phyloP scores from a whole-genome alignment of 805 yeast species.

The Candida quercuum region DNA sequence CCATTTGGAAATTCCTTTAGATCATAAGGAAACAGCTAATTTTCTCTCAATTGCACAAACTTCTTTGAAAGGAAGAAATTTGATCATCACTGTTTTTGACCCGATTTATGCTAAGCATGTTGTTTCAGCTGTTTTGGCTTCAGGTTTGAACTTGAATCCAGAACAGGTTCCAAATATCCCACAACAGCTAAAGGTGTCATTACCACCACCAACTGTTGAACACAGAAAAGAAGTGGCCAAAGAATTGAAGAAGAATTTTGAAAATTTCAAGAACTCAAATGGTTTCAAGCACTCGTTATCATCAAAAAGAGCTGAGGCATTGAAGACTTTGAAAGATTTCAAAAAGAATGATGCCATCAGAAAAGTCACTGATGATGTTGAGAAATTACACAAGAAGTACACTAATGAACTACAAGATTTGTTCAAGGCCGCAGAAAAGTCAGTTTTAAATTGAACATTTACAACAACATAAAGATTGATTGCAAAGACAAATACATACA shows the following conservation, averaged over 20 bases:
- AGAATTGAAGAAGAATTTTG: conserved; percentile 60
- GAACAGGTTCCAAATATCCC: conserved; percentile 68
- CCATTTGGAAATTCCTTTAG: conserved; percentile 44
- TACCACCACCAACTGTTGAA: conserved; percentile 74
- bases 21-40: conserved; percentile 37
- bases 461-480: too few relatives aligned
- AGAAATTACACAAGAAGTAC: conserved; percentile 63
- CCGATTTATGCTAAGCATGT: conserved; percentile 68
- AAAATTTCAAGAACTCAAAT: conserved; percentile 50
- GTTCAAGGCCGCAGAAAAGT: conserved; percentile 52
- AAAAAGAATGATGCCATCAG: conserved; percentile 51
- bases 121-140: conserved; percentile 62
- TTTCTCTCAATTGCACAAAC: conserved; percentile 71
- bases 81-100: conserved; percentile 83
- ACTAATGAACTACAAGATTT: conserved; percentile 50
- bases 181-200: conserved; percentile 64
- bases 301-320: conserved; percentile 49
- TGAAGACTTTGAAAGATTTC: conserved; percentile 48
- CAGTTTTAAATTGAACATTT: conserved; percentile 24
- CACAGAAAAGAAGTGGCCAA: conserved; percentile 49
- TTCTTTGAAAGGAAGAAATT: conserved; percentile 57
- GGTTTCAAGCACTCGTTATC: conserved; percentile 44
- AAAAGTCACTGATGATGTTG: conserved; percentile 55
- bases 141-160: conserved; percentile 74
- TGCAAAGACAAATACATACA: too few relatives aligned